Evolutionary conservation across 2,329 filamentous ascomycete species (phyloP).

Genomic region (Diaporthe velutina): DNA sequence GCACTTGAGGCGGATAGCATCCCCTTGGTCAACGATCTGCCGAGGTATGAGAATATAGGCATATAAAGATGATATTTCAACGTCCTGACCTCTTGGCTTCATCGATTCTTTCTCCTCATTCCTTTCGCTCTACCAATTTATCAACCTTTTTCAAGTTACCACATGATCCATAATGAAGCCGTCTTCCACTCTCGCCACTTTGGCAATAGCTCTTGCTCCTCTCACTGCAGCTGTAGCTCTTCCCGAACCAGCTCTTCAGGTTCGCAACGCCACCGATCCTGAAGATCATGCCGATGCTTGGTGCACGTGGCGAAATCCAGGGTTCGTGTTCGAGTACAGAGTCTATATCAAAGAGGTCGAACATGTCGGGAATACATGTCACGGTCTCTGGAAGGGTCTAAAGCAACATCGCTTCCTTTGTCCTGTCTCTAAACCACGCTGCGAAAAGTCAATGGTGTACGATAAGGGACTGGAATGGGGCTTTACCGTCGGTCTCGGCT

Average conservation of each 20-base stretch:
- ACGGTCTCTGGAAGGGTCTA: neutral
- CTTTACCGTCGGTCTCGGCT: neutral
- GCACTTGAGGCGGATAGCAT: too few relatives aligned
- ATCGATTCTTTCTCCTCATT: neutral
- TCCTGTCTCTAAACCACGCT: neutral
- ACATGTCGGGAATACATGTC: neutral
- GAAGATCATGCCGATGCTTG: neutral
- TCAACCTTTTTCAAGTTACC: neutral
- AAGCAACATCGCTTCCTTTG: neutral
- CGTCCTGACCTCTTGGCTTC: too few relatives aligned
- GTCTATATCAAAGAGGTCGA: neutral
- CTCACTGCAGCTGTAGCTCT: neutral
- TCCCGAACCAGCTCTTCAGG: neutral
- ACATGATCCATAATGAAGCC: neutral
- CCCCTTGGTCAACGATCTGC: too few relatives aligned
- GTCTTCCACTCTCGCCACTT: neutral
- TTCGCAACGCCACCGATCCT: too few relatives aligned
- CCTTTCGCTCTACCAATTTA: too few relatives aligned
- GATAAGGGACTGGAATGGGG: neutral
- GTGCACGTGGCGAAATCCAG: neutral
- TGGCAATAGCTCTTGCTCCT: neutral
- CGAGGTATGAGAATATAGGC: too few relatives aligned
- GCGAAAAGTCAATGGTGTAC: neutral
- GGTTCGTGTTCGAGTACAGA: neutral
- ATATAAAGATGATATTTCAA: too few relatives aligned